Percentiles rank a stretch among this genome's conserved stretches.
phyloP scores from a whole-genome alignment of 1,139 yeast genomes.

The Saccharomyces uvarum region DNA sequence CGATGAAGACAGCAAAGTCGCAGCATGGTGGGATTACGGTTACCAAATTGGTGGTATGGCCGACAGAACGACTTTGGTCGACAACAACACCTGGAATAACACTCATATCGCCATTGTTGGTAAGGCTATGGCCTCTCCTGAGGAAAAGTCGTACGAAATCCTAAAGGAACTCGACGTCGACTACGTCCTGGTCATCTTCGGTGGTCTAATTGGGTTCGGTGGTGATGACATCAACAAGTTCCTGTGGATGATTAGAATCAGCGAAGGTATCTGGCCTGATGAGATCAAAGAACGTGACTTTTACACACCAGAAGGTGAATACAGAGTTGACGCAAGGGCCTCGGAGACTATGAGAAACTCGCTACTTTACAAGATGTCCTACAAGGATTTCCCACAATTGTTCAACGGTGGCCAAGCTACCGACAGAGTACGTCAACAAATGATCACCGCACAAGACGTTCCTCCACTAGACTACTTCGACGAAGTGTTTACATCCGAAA shows the following conservation, averaged over 20 bases:
- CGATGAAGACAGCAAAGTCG: slow-evolving; percentile 86
- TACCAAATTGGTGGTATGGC: slow-evolving; percentile 99
- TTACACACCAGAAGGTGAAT: slow-evolving; percentile 82
- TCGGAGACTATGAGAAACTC: slow-evolving; percentile 80
- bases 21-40: slow-evolving; percentile 99
- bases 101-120: slow-evolving; percentile 99
- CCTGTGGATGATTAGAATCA: slow-evolving; percentile 96
- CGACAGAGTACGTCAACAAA: slow-evolving; percentile 87
- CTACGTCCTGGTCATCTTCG: slow-evolving; percentile 86
- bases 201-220: slow-evolving; percentile 86
- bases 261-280: slow-evolving; percentile 99
- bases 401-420: slow-evolving; percentile 55
- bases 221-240: slow-evolving; percentile 97
- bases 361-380: slow-evolving; percentile 91
- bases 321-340: slow-evolving; percentile 76
- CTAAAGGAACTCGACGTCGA: slow-evolving; percentile 90
- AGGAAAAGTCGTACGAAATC: slow-evolving; percentile 81
- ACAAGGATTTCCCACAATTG: slow-evolving; percentile 74
- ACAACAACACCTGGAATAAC: slow-evolving; percentile 98
- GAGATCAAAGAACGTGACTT: slow-evolving; percentile 80
- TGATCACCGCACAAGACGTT: slow-evolving; percentile 48
- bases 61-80: slow-evolving; percentile 95
- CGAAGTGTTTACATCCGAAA: slow-evolving; percentile 91
- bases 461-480: slow-evolving; percentile 72
- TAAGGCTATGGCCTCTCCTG: slow-evolving; percentile 89